Evolutionary conservation across 148 eudicot species (phyloP).

Genomic region (Agrostemma githago): DNA sequence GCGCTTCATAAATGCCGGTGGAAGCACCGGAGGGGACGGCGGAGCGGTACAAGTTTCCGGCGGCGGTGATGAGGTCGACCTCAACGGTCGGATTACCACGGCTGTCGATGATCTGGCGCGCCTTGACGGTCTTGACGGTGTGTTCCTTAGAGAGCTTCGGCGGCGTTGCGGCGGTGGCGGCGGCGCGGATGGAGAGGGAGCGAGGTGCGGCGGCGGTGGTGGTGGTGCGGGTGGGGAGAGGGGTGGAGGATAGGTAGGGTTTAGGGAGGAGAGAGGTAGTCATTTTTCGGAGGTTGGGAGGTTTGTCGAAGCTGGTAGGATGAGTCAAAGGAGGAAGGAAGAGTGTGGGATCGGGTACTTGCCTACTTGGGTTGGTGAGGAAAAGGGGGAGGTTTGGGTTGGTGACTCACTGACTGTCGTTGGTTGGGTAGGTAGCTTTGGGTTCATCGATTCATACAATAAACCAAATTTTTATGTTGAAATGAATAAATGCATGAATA

Average conservation of each 20-base stretch:
- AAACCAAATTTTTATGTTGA: too few relatives aligned
- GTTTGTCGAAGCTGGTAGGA: neutral
- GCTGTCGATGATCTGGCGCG: constrained; percentile 92
- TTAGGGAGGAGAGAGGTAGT: constrained; percentile 49
- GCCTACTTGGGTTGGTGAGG: neutral
- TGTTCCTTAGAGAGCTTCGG: constrained; percentile 27
- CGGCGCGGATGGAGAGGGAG: constrained; percentile 34
- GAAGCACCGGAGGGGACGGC: constrained; percentile 98
- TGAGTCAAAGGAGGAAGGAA: neutral
- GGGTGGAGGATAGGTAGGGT: constrained; percentile 52
- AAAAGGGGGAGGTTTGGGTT: neutral
- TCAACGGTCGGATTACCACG: constrained; percentile 98
- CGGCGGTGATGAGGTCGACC: constrained; percentile 75
- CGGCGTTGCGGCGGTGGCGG: constrained; percentile 25
- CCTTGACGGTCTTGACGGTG: constrained; percentile 65
- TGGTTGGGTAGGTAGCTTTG: neutral
- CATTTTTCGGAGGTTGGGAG: constrained; percentile 21
- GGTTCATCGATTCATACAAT: too few relatives aligned
- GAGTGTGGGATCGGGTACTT: too few relatives aligned
- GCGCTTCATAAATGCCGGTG: constrained; percentile 94
- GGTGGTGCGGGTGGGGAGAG: constrained; percentile 20
- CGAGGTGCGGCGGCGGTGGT: constrained; percentile 26
- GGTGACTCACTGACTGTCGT: neutral
- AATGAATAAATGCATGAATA: too few relatives aligned
- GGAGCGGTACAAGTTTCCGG: constrained; percentile 53